Evolutionary conservation across 208 protist genomes (phyloP).

Genomic region (Leishmania mexicana): DNA sequence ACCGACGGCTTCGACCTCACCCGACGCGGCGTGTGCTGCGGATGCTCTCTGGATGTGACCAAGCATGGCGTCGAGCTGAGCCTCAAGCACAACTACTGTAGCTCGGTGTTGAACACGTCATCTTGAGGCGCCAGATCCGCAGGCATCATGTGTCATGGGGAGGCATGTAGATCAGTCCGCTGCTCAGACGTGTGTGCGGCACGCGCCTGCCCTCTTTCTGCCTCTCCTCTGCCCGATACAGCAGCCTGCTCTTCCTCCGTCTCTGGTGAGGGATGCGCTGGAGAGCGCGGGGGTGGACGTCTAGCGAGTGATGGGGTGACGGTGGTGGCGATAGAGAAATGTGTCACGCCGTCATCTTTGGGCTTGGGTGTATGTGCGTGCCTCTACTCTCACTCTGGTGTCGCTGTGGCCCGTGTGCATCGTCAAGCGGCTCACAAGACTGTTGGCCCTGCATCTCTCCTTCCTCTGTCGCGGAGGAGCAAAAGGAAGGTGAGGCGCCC

Average conservation of each 20-base stretch:
- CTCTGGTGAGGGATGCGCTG: too few relatives aligned
- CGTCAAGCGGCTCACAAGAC: neutral
- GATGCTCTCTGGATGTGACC: slow-evolving; percentile 56
- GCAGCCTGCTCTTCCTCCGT: too few relatives aligned
- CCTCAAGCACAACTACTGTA: slow-evolving; percentile 66
- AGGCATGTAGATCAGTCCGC: too few relatives aligned
- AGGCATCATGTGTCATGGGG: too few relatives aligned
- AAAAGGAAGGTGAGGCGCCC: neutral
- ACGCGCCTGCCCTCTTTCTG: neutral
- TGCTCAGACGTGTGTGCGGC: neutral
- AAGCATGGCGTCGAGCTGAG: slow-evolving; percentile 53
- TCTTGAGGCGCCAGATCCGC: neutral
- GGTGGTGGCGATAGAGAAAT: too few relatives aligned
- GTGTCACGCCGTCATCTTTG: too few relatives aligned
- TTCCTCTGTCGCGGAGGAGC: neutral
- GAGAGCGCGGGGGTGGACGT: too few relatives aligned
- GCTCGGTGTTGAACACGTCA: slow-evolving; percentile 1
- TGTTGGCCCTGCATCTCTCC: neutral
- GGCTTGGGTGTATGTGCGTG: neutral
- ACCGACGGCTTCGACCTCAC: slow-evolving; percentile 60
- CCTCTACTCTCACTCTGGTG: neutral
- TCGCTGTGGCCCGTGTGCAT: neutral
- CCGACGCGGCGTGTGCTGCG: slow-evolving; percentile 72
- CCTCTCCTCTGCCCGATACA: neutral
- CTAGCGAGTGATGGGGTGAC: too few relatives aligned